Evolutionary conservation across 768 basidiomycete species (phyloP).

Genomic region (Leccinum truebloodii): DNA sequence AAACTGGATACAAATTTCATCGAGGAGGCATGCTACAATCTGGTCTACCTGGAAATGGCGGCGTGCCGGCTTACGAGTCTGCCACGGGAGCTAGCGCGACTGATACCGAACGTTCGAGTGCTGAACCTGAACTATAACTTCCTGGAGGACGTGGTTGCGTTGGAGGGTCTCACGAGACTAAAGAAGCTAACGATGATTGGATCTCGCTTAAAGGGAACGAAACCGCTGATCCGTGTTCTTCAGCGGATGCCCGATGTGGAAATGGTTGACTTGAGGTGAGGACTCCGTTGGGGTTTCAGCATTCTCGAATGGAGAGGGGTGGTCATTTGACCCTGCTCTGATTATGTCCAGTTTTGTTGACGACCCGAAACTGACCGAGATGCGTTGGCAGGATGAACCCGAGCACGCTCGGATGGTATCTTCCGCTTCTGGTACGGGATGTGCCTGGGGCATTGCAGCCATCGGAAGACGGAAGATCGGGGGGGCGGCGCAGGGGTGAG

Average conservation of each 20-base stretch:
- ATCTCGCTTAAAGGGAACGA: conserved; percentile 72
- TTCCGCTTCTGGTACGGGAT: conserved; percentile 78
- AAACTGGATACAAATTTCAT: conserved; percentile 61
- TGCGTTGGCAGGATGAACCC: conserved; percentile 79
- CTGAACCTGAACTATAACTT: conserved; percentile 99
- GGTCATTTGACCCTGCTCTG: not conserved
- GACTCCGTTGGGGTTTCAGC: conserved; percentile 15
- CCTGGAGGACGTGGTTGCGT: conserved; percentile 65
- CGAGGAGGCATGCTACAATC: conserved; percentile 78
- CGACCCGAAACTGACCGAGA: conserved; percentile 31
- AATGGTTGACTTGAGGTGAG: conserved; percentile 89
- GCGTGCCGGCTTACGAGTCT: conserved; percentile 78
- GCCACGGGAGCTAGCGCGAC: conserved; percentile 61
- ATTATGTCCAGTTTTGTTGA: conserved; percentile 3
- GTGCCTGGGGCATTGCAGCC: conserved; percentile 68
- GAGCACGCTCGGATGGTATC: conserved; percentile 93
- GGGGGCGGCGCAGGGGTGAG: conserved; percentile 31
- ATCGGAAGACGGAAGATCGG: conserved; percentile 40
- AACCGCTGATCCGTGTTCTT: conserved; percentile 70
- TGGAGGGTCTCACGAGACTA: conserved; percentile 74
- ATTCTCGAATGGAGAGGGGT: conserved; percentile 8
- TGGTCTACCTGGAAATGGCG: conserved; percentile 91
- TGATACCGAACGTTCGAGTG: conserved; percentile 84
- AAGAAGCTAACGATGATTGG: conserved; percentile 88
- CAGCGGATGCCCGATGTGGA: conserved; percentile 77